Conservation (phyloP, 345 rosid genomes). For the Mercurialis annua region DNA sequence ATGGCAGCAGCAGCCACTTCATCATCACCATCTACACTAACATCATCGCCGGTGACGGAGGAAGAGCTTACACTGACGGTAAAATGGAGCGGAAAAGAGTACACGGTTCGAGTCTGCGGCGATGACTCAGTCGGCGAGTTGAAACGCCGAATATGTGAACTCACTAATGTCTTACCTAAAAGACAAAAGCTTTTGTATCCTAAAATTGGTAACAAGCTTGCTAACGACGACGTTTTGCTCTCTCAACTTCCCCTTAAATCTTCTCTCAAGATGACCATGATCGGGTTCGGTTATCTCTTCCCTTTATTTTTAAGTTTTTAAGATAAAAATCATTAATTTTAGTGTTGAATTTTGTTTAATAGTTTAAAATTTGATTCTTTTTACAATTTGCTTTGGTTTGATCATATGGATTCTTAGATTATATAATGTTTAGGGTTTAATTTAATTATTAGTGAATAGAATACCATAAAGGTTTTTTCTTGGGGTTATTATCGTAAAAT, state of each 20-base stretch:
- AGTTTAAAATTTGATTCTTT: neutral
- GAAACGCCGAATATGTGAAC: conserved; percentile 84
- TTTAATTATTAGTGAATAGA: too few species aligned
- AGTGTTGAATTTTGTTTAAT: neutral
- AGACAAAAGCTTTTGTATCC: conserved; percentile 97
- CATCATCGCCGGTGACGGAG: conserved; percentile 43
- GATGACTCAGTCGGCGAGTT: conserved; percentile 88
- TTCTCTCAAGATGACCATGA: conserved; percentile 94
- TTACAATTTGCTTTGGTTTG: neutral
- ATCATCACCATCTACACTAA: conserved; percentile 18
- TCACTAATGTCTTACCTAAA: conserved; percentile 79
- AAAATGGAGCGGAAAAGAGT: conserved; percentile 95
- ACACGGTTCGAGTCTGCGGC: conserved; percentile 74
- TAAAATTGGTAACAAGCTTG: conserved; percentile 75
- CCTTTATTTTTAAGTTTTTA: neutral
- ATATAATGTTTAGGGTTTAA: too few species aligned
- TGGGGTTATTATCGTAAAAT: too few species aligned
- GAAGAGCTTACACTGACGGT: conserved; percentile 78
- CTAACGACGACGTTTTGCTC: conserved; percentile 70
- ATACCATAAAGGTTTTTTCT: too few species aligned
- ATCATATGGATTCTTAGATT: too few species aligned
- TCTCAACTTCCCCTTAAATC: conserved; percentile 75
- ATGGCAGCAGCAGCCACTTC: conserved; percentile 12
- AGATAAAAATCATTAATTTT: neutral
- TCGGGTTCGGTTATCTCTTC: conserved; percentile 46